Conservation (phyloP, 345 rosid species). For the Trapa bicornis region DNA sequence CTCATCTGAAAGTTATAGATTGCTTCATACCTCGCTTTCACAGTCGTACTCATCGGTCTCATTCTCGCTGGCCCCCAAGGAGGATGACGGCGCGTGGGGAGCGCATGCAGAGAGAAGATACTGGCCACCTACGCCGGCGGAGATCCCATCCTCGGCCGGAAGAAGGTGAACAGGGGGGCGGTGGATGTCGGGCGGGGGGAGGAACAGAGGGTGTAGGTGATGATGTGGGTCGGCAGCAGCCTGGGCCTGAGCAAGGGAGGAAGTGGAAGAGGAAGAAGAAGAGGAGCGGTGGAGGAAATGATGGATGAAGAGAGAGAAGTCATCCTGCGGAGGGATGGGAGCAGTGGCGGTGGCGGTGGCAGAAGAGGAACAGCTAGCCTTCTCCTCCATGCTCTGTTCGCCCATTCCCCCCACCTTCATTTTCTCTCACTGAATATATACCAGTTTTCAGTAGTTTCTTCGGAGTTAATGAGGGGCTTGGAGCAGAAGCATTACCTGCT, state of each 20-base stretch:
- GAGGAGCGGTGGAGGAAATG: constrained; percentile 55
- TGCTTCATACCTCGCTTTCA: constrained; percentile 57
- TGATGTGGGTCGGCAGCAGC: constrained; percentile 2
- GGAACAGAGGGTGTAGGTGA: not conserved
- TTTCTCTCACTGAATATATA: not conserved
- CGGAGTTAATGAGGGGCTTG: not conserved
- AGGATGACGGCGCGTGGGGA: constrained; percentile 29
- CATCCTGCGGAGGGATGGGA: constrained; percentile 31
- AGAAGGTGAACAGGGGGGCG: not conserved
- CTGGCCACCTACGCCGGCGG: constrained; percentile 11
- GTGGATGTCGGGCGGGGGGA: not conserved
- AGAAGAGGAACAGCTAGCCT: constrained; percentile 3
- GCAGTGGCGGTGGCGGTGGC: not conserved
- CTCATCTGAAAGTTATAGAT: not conserved
- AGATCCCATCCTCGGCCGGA: constrained; percentile 4
- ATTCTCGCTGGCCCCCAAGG: constrained; percentile 42
- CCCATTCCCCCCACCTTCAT: not conserved
- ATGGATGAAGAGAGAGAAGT: constrained; percentile 48
- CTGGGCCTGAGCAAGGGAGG: constrained; percentile 13
- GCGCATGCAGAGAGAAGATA: constrained; percentile 10
- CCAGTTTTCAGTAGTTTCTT: constrained; percentile 1
- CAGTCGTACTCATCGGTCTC: constrained; percentile 61
- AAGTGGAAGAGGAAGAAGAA: constrained; percentile 14
- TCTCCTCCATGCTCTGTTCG: constrained; percentile 6
- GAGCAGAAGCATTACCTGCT: not conserved